phyloP scores from a whole-genome alignment of 2,329 filamentous ascomycete genomes.

The Xylariaceae sp. region DNA sequence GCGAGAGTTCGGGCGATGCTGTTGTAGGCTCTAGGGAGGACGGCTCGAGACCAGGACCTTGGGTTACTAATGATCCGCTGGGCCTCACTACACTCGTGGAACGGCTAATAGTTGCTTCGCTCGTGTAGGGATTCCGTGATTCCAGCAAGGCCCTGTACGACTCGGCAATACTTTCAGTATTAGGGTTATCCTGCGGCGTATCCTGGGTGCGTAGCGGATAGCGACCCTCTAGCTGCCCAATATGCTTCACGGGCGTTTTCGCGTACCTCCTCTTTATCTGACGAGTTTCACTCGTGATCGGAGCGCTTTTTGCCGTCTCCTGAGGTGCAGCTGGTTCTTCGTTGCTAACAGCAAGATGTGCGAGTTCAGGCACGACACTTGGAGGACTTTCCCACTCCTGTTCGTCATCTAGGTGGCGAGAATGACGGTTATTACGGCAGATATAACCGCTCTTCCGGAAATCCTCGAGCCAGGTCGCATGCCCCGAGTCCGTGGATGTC shows the following conservation, averaged over 20 bases:
- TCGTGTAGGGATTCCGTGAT: conserved; percentile 35
- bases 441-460: conserved; percentile 30
- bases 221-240: conserved; percentile 46
- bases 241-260: conserved; percentile 48
- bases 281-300: conserved; percentile 24
- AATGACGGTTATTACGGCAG: conserved; percentile 17
- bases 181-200: conserved; percentile 36
- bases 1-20: conserved; percentile 17
- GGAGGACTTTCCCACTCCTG: conserved; percentile 20
- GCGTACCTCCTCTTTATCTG: conserved; percentile 42
- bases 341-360: conserved; percentile 35
- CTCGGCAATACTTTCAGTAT: conserved; percentile 47
- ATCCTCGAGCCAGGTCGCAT: conserved; percentile 31
- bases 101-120: conserved; percentile 29
- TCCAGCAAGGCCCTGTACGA: conserved; percentile 48
- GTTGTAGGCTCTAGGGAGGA: conserved; percentile 16
- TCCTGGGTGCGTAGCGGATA: conserved; percentile 23
- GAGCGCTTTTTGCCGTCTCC: conserved; percentile 17
- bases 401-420: conserved; percentile 6
- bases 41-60: conserved; percentile 7
- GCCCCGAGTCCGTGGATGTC: conserved; percentile 20
- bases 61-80: conserved; percentile 3
- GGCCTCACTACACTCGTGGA: background rate
- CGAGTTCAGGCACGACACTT: conserved; percentile 30
- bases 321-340: conserved; percentile 21